phyloP scores from a whole-genome alignment of 257 asterid species.

The Solanum dulcamara region DNA sequence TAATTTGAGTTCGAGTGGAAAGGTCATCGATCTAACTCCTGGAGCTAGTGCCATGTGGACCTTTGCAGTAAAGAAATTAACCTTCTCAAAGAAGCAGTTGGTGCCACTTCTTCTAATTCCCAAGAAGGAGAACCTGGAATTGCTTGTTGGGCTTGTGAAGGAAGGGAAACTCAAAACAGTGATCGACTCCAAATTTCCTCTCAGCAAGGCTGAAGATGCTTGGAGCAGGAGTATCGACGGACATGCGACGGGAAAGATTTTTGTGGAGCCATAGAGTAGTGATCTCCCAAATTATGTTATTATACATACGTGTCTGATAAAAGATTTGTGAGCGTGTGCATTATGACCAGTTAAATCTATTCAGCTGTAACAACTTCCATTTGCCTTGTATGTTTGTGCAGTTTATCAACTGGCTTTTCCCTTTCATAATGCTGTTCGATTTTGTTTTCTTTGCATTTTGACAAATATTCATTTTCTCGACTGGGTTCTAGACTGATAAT shows the following conservation, averaged over 20 bases:
- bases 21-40: conserved; percentile 47
- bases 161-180: conserved; percentile 56
- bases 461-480: not conserved
- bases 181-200: conserved; percentile 32
- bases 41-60: conserved; percentile 30
- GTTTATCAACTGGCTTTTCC: not conserved
- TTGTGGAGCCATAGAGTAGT: conserved; percentile 21
- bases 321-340: not conserved
- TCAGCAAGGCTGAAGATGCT: conserved; percentile 47
- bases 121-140: conserved; percentile 21
- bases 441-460: not conserved
- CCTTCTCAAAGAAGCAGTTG: conserved; percentile 36
- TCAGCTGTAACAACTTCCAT: not conserved
- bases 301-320: not conserved
- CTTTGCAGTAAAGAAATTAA: conserved; percentile 25
- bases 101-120: conserved; percentile 18
- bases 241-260: conserved; percentile 65
- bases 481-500: not conserved
- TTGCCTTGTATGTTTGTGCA: not conserved
- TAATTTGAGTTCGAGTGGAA: conserved; percentile 30
- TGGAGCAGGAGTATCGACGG: conserved; percentile 53
- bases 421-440: not conserved
- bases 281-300: not conserved
- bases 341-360: not conserved
- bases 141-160: conserved; percentile 38